Percentiles rank a stretch among this genome's conserved stretches.
phyloP scores from a whole-genome alignment of 2,329 filamentous ascomycete genomes.

The Botrytis sinoallii region DNA sequence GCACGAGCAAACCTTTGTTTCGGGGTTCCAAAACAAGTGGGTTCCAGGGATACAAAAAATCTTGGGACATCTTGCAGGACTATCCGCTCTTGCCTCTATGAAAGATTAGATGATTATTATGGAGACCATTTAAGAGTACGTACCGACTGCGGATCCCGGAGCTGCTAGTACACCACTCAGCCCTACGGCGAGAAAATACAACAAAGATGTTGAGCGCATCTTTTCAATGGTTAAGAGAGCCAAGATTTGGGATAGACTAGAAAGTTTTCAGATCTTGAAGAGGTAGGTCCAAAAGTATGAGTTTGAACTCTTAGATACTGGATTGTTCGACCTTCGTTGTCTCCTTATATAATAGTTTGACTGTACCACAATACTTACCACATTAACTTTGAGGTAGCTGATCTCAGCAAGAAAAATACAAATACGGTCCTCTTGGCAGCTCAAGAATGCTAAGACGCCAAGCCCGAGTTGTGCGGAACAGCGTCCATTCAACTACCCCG shows the following conservation, averaged over 20 bases:
- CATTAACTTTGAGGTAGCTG: constrained; percentile 1
- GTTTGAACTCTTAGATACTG: background rate
- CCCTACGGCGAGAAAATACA: constrained; percentile 11
- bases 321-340: background rate
- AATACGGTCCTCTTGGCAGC: constrained; percentile 9
- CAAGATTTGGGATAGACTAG: background rate
- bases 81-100: constrained; percentile 14
- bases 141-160: constrained; percentile 8
- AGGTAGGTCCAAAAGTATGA: background rate
- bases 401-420: constrained; percentile 13
- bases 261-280: background rate
- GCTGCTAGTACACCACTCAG: constrained; percentile 12
- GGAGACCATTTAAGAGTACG: background rate
- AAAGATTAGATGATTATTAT: background rate
- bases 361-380: background rate
- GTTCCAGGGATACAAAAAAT: constrained; percentile 20
- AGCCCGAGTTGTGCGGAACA: constrained; percentile 7
- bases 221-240: background rate
- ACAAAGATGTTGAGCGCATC: constrained; percentile 8
- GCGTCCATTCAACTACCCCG: constrained; percentile 12
- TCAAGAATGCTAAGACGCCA: constrained; percentile 13
- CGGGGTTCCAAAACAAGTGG: constrained; percentile 21
- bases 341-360: background rate
- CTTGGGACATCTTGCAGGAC: constrained; percentile 21
- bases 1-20: constrained; percentile 18